These are phyloP conservation scores for Amylocystis lapponica DNA, from an alignment of 768 basidiomycete genomes.

Conservation along the genomic window DNA sequence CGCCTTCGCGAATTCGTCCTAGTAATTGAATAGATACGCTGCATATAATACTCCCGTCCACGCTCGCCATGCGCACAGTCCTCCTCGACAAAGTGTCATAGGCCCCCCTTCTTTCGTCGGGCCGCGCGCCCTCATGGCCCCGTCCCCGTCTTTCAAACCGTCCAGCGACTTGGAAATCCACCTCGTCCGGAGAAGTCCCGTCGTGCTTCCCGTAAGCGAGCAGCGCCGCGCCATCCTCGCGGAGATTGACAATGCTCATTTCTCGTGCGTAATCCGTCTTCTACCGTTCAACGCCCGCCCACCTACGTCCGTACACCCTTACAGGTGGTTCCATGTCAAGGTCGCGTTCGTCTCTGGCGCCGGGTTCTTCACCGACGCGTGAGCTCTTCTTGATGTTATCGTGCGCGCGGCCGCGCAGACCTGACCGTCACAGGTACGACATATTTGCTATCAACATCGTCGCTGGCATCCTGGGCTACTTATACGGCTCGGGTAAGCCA, in stretches of 20 bases:
- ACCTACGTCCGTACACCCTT: not conserved
- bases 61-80: no score
- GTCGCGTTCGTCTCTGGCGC: slow-evolving; percentile 31
- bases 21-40: no score
- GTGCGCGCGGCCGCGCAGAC: not conserved
- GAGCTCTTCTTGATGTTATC: slow-evolving; percentile 3
- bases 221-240: slow-evolving; percentile 39
- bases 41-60: no score
- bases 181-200: no score
- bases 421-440: slow-evolving; percentile 26
- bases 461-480: slow-evolving; percentile 40
- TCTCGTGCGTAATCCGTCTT: slow-evolving; percentile 27
- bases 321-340: slow-evolving; percentile 47
- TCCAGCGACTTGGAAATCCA: no score
- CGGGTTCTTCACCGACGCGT: slow-evolving; percentile 28
- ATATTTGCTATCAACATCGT: slow-evolving; percentile 42
- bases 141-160: no score
- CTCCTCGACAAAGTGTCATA: no score
- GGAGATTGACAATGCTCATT: slow-evolving; percentile 47
- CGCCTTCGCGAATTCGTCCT: no score
- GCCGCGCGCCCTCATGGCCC: no score
- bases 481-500: slow-evolving; percentile 26
- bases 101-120: no score
- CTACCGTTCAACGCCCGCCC: not conserved
- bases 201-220: slow-evolving; percentile 22